Percentiles rank a stretch among this genome's conserved stretches.
phyloP scores from a whole-genome alignment of 805 yeast species.

The Candida broadrunensis region DNA sequence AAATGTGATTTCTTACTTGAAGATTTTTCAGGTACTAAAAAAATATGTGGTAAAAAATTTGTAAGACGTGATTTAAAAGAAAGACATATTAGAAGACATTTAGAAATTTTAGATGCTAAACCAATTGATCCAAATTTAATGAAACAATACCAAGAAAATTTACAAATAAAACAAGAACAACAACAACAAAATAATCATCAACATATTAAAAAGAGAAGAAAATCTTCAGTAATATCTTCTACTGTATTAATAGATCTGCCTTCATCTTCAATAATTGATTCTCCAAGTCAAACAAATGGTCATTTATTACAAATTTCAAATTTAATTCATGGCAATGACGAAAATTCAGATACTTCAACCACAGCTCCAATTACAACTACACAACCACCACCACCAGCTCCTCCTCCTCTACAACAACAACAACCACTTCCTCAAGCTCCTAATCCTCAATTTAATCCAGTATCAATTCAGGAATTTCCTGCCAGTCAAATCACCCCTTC shows the following conservation, averaged over 20 bases:
- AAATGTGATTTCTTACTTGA: conserved; percentile 51
- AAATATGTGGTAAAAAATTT: conserved; percentile 56
- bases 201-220: background rate
- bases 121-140: background rate
- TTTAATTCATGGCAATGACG: conserved; percentile 11
- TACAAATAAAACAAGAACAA: background rate
- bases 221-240: background rate
- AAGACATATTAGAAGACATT: conserved; percentile 33
- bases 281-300: background rate
- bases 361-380: conserved; percentile 1
- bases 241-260: background rate
- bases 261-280: background rate
- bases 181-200: background rate
- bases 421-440: conserved; percentile 1
- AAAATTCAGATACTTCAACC: background rate
- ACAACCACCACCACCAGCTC: background rate
- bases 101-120: conserved; percentile 6
- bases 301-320: conserved; percentile 16
- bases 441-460: no score
- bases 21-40: conserved; percentile 35
- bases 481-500: no score
- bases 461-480: no score
- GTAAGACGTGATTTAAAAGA: conserved; percentile 58
- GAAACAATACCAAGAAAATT: background rate
- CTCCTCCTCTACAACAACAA: background rate